These are phyloP conservation scores for Elongisporangium undulatum DNA, from an alignment of 352 stramenopile genomes.

Conservation along the genomic window DNA sequence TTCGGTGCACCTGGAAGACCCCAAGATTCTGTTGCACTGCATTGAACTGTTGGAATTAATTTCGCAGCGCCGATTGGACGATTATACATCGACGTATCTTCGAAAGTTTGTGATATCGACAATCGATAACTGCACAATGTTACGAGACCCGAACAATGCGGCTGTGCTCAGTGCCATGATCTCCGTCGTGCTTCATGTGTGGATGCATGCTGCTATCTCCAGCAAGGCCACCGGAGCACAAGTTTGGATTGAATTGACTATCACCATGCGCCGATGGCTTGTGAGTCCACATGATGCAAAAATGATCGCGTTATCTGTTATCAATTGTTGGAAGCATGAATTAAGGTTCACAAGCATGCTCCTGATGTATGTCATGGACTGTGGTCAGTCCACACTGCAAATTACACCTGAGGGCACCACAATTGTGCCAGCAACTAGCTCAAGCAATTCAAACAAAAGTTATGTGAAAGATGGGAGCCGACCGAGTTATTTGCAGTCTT, in stretches of 20 bases:
- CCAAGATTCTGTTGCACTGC: slow-evolving; percentile 81
- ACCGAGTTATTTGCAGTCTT: slow-evolving; percentile 65
- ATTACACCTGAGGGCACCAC: slow-evolving; percentile 50
- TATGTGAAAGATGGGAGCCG: slow-evolving; percentile 24
- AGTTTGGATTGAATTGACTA: slow-evolving; percentile 78
- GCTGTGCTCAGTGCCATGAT: slow-evolving; percentile 73
- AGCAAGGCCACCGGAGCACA: slow-evolving; percentile 53
- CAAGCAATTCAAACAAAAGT: neutral
- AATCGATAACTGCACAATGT: slow-evolving; percentile 68
- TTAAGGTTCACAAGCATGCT: slow-evolving; percentile 75
- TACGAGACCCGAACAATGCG: slow-evolving; percentile 62
- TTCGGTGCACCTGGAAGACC: slow-evolving; percentile 76
- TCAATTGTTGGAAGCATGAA: slow-evolving; percentile 85
- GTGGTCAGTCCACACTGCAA: slow-evolving; percentile 68
- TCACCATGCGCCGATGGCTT: slow-evolving; percentile 77
- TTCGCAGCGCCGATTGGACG: slow-evolving; percentile 73
- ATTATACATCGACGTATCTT: slow-evolving; percentile 83
- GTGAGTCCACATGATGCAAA: slow-evolving; percentile 57
- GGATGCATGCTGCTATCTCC: slow-evolving; percentile 74
- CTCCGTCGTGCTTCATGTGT: slow-evolving; percentile 79
- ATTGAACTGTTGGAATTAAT: slow-evolving; percentile 85
- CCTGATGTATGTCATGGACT: slow-evolving; percentile 78
- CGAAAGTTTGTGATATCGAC: slow-evolving; percentile 86
- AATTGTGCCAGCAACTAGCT: slow-evolving; percentile 25
- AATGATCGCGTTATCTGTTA: slow-evolving; percentile 52